Evolutionary conservation across 306 rosid species (phyloP), one percentile per base, ranked within the genome.

Genomic region (Prunus salicina): DNA sequence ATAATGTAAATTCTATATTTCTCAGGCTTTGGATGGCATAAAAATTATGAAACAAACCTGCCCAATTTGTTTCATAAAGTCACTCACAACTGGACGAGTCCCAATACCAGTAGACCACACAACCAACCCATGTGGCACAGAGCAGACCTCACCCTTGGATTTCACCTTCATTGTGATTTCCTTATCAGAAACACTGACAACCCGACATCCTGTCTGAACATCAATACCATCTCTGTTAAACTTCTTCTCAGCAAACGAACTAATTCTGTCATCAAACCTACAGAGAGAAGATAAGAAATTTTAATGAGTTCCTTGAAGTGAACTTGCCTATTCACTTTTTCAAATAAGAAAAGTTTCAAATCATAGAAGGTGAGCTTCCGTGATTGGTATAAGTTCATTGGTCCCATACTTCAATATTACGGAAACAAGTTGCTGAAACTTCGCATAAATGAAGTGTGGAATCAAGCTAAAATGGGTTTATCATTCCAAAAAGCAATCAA

Each of bases 211-310:
- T 28, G 96, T 95, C 87, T 89, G 89, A 81, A 95, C 88, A 8
- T 95, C 92, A 62, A 95, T 89, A 11, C 98, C 98, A 69, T 92
- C 97, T 88, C 98, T 90, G 0, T 20, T 41, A 78, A 95, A 95
- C 71, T 95, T 95, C 77, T 70, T 64, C 91, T 95, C 98, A 10
- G 98, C 98, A 84, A 90, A 92, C 71, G 83, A 62, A 84, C 98
- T 90, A 77, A 95, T 90, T 90, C 98, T 92, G 75, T 88, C 92
- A 87, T 95, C 97, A 78, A 90, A 95, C 89, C 98, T 95, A 82
- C 80, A 79, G 30, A 1, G 56, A 80, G 67, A 73, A 30, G 70
- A 84, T 30, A 65, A 0, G 25, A 73, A 28, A 73, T 43, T 71
- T 72, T 16, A 8, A 52, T 53, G 20, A 46, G 49, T 78, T 51